These are phyloP conservation scores for Atkinsonella hypoxylon DNA, from an alignment of 2,329 filamentous ascomycete species.

Conservation along the genomic window DNA sequence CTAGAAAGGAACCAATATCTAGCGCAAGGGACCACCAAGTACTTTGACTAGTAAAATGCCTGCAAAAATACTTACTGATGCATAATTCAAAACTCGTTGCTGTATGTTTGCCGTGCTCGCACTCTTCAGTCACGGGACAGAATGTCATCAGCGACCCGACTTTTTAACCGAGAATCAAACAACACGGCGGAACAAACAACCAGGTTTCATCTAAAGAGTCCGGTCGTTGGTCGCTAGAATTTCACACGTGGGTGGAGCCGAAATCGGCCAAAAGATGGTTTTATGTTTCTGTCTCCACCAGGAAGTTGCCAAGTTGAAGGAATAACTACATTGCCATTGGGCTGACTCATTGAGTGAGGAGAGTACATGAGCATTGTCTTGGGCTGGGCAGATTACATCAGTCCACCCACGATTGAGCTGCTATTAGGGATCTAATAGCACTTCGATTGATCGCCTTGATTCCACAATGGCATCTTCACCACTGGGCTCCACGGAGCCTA, in stretches of 20 bases:
- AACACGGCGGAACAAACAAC: too few relatives aligned
- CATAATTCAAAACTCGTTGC: too few relatives aligned
- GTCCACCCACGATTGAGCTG: not conserved
- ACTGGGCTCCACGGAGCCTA: constrained; percentile 15
- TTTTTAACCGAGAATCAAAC: too few relatives aligned
- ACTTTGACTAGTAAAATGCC: too few relatives aligned
- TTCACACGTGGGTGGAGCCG: not conserved
- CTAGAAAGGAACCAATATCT: too few relatives aligned
- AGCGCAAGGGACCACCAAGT: too few relatives aligned
- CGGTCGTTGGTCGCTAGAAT: not conserved
- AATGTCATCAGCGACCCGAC: too few relatives aligned
- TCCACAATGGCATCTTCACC: constrained; percentile 20
- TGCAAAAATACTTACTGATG: too few relatives aligned
- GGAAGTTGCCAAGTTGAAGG: not conserved
- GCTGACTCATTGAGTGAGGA: not conserved
- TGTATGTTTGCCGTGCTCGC: too few relatives aligned
- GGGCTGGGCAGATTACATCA: not conserved
- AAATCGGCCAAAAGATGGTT: not conserved
- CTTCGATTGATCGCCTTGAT: not conserved
- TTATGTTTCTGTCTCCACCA: not conserved
- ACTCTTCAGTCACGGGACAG: too few relatives aligned
- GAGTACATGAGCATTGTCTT: not conserved
- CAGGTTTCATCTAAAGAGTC: too few relatives aligned
- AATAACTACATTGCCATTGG: not conserved
- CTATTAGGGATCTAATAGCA: not conserved